Base-by-base conservation (phyloP, 441 rosid genomes). In the Erodium chrysanthum region DNA sequence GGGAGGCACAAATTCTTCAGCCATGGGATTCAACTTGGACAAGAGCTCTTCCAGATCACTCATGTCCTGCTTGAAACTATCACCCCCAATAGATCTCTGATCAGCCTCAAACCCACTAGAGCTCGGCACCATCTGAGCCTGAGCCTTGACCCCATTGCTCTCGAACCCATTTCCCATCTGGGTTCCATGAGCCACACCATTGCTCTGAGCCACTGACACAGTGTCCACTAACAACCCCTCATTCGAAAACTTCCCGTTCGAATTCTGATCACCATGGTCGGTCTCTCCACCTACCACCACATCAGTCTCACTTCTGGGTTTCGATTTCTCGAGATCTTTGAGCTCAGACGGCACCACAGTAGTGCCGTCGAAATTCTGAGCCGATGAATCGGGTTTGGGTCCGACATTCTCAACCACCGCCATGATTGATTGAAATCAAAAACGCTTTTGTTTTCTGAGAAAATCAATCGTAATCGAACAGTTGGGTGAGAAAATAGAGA, bases 371-470 rank as follows among this genome's bases (percentile, higher is more conserved):
- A 75, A 54, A 42, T 14, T 14, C 50, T 11, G 15, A 52, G 60
- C 66, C 31, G 88, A 77, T 58, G 87, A 71, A 66, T 74, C 88
- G 73, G 85, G 81, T 82, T 84, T 86, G 4, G 84, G 81, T 75
- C 88, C 96, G 74, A 90, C 89, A 86, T 84, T 86, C 75, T 93
- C 98, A 67, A 87, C 87, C 44, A 93, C 91, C 68, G 91, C 98
- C 98, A 93, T 93, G 33, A 29, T 29, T 93, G 33, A 29, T 29
- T 29, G 33, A 29, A 29, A 12, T 29, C 63, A 21, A 59, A 60
- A 23, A 60, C 22, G 23, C 4, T 21, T 18, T 18, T 52, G 17
- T 52, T 15, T 52, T 15, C 22, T 52, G 59, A 50, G 21, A 52
- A 15, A 46, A 14, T 4, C n/a, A 5, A n/a, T 15, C 4, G 54